phyloP scores from a whole-genome alignment of 371 early-diverging fungal genomes.

The Apophysomyces trapeziformis region DNA sequence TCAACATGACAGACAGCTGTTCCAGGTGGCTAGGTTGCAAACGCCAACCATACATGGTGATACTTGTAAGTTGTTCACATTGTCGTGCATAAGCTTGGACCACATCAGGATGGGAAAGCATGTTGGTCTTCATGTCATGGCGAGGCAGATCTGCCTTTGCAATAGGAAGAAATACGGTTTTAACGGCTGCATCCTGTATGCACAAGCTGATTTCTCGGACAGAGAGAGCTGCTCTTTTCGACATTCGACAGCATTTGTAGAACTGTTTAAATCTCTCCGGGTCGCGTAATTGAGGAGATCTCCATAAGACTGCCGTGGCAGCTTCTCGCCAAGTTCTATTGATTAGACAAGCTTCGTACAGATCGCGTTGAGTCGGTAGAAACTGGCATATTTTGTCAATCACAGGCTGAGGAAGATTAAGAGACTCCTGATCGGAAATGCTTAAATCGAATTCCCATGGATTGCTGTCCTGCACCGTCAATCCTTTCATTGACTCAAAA shows the following conservation, averaged over 20 bases:
- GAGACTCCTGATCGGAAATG: background rate
- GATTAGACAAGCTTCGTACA: constrained; percentile 33
- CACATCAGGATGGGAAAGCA: constrained; percentile 23
- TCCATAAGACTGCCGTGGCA: constrained; percentile 42
- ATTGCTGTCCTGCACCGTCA: background rate
- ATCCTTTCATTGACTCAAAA: background rate
- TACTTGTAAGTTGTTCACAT: constrained; percentile 37
- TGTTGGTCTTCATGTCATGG: constrained; percentile 17
- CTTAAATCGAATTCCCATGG: constrained; percentile 22
- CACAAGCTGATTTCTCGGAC: constrained; percentile 33
- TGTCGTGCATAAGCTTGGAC: constrained; percentile 21
- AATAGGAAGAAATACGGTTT: constrained; percentile 26
- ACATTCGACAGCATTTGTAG: constrained; percentile 3
- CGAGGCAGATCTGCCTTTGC: constrained; percentile 22
- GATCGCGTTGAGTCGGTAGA: constrained; percentile 29
- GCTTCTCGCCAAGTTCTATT: constrained; percentile 35
- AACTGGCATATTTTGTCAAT: constrained; percentile 44
- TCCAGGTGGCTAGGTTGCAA: constrained; percentile 29
- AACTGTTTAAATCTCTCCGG: constrained; percentile 31
- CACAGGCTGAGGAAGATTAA: constrained; percentile 22
- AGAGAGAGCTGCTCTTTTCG: constrained; percentile 28
- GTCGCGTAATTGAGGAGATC: constrained; percentile 27
- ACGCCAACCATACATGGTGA: constrained; percentile 47
- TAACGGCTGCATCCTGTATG: constrained; percentile 19
- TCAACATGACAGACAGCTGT: constrained; percentile 15